Base-by-base conservation (phyloP, 352 stramenopile species). In the Phytophthora aleatoria region DNA sequence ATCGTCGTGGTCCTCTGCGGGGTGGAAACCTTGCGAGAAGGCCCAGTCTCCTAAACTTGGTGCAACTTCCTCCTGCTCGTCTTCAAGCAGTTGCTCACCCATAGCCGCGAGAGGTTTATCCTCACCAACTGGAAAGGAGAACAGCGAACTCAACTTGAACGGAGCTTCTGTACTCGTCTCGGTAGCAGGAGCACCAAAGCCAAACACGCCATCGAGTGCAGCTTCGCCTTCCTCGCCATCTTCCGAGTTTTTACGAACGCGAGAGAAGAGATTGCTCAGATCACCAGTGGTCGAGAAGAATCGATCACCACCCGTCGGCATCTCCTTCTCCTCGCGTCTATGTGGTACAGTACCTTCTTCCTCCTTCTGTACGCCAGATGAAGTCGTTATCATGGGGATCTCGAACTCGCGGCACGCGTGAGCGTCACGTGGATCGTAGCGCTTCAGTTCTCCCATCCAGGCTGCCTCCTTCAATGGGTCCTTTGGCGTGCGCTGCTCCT, bases 171-270 rank as follows among this genome's bases (percentile, higher is more conserved):
- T 42, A n/a, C 16, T 31, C 3, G 27, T 54, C 13, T 58, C 57
- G 26, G 38, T 30, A 41, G 62, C 48, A 33, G 64, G 43, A 3
- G 50, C 24, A 3, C 41, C 48, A 28, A 75, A 70, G 2, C 70
- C 54, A 70, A 89, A 81, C 11, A 94, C 76, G 31, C 85, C 85
- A 66, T 94, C 85, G 6, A 94, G 63, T 2, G 85, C 85, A 26
- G 85, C 83, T 66, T 94, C 85, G 10, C 84, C 84, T 54, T 81
- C 81, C 28, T 85, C 73, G 16, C 85, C 85, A 45, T 94, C 85
- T 48, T 94, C 85, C 44, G 85, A 94, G 58, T 94, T 94, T 63
- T 87, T 89, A 30, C 85, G 85, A 16, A 94, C 81, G 38, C 85
- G 83, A 1, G 83, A 81, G 55, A 94, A 94, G 39, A 94, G 58